A percentile compares a stretch with the other conserved stretches of the same genome.
These are phyloP conservation scores for Alternaria viburni DNA, from an alignment of 2,329 filamentous ascomycete genomes.

Conservation along the genomic window DNA sequence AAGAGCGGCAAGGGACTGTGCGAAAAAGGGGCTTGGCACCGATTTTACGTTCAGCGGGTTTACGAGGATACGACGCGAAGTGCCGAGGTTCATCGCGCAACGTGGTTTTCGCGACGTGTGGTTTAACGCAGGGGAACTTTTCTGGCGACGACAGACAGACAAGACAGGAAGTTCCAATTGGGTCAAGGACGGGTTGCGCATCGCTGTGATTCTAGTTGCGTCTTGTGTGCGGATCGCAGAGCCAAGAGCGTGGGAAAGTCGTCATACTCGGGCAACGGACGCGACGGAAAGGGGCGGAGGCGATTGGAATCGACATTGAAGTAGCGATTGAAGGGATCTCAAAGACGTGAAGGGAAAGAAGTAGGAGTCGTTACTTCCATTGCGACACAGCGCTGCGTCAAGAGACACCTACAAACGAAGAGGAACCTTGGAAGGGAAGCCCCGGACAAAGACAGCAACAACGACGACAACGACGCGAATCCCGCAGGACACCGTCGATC, in stretches of 20 bases:
- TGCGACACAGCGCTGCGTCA: neutral
- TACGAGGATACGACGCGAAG: slow-evolving; percentile 1
- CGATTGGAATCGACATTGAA: neutral
- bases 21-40: neutral
- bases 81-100: neutral
- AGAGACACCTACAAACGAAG: neutral
- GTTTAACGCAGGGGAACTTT: neutral
- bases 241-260: neutral
- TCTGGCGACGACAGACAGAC: neutral
- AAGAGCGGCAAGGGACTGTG: neutral
- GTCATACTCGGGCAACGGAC: neutral
- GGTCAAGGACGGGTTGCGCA: neutral
- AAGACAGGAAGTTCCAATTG: neutral
- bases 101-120: neutral
- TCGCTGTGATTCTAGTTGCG: neutral
- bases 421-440: neutral
- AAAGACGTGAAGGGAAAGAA: neutral
- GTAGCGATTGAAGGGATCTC: neutral
- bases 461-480: neutral
- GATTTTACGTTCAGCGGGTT: neutral
- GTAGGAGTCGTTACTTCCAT: neutral
- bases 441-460: neutral
- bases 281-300: neutral
- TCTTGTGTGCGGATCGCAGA: neutral
- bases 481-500: neutral